These are phyloP conservation scores for Amylostereum chailletii DNA, from an alignment of 1,284 basidiomycete species.

Conservation along the genomic window DNA sequence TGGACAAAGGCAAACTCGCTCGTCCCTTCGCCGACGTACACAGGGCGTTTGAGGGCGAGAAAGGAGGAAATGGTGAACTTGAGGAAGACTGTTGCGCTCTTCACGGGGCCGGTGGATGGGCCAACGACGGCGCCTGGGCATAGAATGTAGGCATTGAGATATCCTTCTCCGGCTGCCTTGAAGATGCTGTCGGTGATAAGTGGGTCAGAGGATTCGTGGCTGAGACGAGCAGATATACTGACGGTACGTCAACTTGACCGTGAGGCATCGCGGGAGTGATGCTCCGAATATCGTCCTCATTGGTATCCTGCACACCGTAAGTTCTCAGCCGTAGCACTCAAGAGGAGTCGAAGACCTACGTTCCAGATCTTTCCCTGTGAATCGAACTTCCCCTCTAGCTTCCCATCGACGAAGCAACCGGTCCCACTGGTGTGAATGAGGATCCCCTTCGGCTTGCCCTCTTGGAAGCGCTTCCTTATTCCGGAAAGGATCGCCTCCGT, in stretches of 20 bases:
- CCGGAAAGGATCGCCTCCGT: constrained; percentile 4
- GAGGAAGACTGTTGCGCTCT: constrained; percentile 3
- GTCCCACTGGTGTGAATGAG: constrained; percentile 7
- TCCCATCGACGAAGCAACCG: not conserved
- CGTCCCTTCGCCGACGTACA: constrained; percentile 15
- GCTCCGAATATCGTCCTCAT: constrained; percentile 4
- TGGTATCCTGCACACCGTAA: constrained; percentile 1
- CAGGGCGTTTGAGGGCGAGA: not conserved
- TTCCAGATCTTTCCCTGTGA: constrained; percentile 1
- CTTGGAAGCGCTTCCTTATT: not conserved
- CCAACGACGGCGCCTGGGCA: constrained; percentile 11
- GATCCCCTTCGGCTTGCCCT: not conserved
- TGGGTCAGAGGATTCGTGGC: not conserved
- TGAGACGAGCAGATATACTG: not conserved
- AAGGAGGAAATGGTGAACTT: not conserved
- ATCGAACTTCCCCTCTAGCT: constrained; percentile 1
- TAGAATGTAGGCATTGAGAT: constrained; percentile 7
- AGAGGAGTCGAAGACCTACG: not conserved
- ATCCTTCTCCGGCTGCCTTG: constrained; percentile 12
- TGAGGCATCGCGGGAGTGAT: constrained; percentile 3
- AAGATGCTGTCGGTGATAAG: constrained; percentile 8
- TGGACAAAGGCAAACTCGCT: constrained; percentile 13
- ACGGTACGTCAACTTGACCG: constrained; percentile 5
- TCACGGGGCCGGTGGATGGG: constrained; percentile 11
- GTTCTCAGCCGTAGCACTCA: not conserved